Conservation (phyloP, 2,329 filamentous ascomycete species). For the Bipolaris cookei region DNA sequence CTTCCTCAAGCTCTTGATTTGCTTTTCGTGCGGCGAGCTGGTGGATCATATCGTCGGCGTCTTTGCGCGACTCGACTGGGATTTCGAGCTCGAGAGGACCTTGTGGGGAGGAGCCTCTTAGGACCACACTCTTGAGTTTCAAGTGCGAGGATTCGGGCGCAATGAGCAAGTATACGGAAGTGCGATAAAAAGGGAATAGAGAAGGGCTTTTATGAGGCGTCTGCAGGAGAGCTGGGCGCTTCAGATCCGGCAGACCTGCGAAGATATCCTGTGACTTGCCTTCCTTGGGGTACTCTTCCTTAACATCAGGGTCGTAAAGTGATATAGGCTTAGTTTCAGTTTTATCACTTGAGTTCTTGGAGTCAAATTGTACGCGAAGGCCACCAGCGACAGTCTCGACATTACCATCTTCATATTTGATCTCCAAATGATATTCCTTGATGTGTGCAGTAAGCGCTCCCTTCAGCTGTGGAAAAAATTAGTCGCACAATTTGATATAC, state of each 20-base stretch:
- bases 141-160: constrained; percentile 6
- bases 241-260: neutral
- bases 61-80: constrained; percentile 1
- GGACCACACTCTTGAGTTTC: constrained; percentile 5
- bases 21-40: constrained; percentile 11
- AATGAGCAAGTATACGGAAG: constrained; percentile 9
- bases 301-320: neutral
- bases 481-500: neutral
- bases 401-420: constrained; percentile 13
- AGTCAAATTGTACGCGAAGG: neutral
- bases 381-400: constrained; percentile 6
- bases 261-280: constrained; percentile 3
- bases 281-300: constrained; percentile 4
- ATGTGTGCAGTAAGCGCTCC: constrained; percentile 12
- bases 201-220: constrained; percentile 6
- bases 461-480: constrained; percentile 2
- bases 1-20: constrained; percentile 14
- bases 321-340: constrained; percentile 1
- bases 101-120: constrained; percentile 7
- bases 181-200: constrained; percentile 9
- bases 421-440: constrained; percentile 9
- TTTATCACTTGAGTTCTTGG: neutral
- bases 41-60: constrained; percentile 12
- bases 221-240: constrained; percentile 4
- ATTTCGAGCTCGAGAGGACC: constrained; percentile 10